Evolutionary conservation across 2,329 filamentous ascomycete genomes (phyloP).

Genomic region (Madurella fahalii): DNA sequence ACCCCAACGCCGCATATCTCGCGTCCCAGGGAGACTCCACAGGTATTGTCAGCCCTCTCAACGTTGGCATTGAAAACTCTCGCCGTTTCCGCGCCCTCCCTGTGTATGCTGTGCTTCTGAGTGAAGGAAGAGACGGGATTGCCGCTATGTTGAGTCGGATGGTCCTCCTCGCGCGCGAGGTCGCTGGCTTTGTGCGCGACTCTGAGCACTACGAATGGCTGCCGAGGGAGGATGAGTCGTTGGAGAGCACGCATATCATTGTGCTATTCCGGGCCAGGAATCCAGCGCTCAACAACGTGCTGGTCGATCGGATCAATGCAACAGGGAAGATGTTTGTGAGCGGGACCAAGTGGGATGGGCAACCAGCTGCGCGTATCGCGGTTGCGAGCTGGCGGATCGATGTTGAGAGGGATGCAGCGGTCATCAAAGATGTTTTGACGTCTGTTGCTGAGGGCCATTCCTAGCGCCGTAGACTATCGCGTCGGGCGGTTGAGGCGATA

Average conservation of each 20-base stretch:
- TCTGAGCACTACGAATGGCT: conserved; percentile 64
- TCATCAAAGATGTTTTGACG: conserved; percentile 56
- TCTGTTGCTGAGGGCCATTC: conserved; percentile 12
- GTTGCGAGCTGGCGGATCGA: conserved; percentile 82
- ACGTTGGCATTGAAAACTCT: conserved; percentile 87
- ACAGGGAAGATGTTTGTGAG: conserved; percentile 76
- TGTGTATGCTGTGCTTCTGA: conserved; percentile 73
- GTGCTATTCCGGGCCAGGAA: conserved; percentile 75
- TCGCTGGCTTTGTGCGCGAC: conserved; percentile 60
- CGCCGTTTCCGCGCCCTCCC: conserved; percentile 87
- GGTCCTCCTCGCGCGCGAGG: conserved; percentile 62
- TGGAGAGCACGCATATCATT: conserved; percentile 58
- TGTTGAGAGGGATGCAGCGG: conserved; percentile 58
- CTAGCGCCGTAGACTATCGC: no score
- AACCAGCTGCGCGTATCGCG: conserved; percentile 74
- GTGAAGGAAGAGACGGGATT: conserved; percentile 69
- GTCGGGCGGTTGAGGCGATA: no score
- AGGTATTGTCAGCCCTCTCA: conserved; percentile 72
- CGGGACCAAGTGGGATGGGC: conserved; percentile 71
- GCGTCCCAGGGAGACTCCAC: conserved; percentile 33
- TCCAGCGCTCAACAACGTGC: conserved; percentile 54
- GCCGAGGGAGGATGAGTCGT: conserved; percentile 38
- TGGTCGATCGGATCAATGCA: conserved; percentile 71
- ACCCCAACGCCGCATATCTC: conserved; percentile 83
- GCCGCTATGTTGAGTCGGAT: conserved; percentile 67